A percentile compares a stretch with the other conserved stretches of the same genome.
Evolutionary conservation across 2,329 filamentous ascomycete species (phyloP).

Genomic region (Pyrenochaeta sp.): DNA sequence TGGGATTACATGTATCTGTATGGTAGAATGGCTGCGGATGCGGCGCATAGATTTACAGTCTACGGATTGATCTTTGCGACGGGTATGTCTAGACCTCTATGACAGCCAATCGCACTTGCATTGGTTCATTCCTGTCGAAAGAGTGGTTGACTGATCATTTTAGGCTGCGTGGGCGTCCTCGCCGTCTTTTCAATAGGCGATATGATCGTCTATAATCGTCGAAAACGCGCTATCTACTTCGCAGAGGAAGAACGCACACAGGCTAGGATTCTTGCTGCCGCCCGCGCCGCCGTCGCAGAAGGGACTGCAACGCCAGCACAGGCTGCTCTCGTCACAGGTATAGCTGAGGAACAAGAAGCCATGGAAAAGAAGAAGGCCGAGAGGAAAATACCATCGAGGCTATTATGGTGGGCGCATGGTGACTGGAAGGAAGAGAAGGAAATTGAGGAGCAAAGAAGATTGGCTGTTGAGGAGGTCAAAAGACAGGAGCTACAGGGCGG

Average conservation of each 20-base stretch:
- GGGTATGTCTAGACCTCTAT: constrained; percentile 53
- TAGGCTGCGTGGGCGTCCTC: constrained; percentile 67
- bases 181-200: constrained; percentile 71
- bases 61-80: constrained; percentile 68
- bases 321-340: constrained; percentile 61
- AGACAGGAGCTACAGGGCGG: constrained; percentile 34
- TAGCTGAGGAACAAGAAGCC: constrained; percentile 69
- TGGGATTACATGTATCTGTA: constrained; percentile 59
- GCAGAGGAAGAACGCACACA: constrained; percentile 59
- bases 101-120: constrained; percentile 18
- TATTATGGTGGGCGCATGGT: constrained; percentile 48
- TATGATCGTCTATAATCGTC: constrained; percentile 73
- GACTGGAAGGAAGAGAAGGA: constrained; percentile 50
- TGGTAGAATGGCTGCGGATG: constrained; percentile 60
- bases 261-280: constrained; percentile 53
- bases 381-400: constrained; percentile 37
- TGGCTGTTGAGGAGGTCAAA: constrained; percentile 43
- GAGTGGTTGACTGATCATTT: constrained; percentile 15
- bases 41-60: constrained; percentile 67
- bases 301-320: constrained; percentile 61
- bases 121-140: background rate
- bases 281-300: constrained; percentile 51
- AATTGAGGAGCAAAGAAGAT: constrained; percentile 43
- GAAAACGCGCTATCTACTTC: constrained; percentile 69
- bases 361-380: constrained; percentile 46